Evolutionary conservation across 164 flowering plant genomes (phyloP).

Genomic region (Umbilicus rupestris): DNA sequence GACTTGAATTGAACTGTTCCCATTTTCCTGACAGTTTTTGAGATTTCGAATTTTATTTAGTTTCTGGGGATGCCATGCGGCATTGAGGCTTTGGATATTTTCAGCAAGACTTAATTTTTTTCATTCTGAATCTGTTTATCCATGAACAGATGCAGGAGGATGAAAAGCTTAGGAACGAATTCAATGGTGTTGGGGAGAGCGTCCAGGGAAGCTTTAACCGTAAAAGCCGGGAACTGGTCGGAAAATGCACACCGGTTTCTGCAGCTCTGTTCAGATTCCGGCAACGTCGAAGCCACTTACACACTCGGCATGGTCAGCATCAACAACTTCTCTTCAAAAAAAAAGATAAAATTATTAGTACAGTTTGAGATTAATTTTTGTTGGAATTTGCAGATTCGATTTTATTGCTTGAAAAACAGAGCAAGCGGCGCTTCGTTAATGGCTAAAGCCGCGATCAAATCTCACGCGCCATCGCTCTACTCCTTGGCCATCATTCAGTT

Average conservation of each 20-base stretch:
- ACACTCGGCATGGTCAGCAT: slow-evolving; percentile 72
- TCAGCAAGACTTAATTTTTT: neutral
- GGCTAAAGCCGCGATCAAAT: slow-evolving; percentile 9
- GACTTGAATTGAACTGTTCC: neutral
- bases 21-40: neutral
- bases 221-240: slow-evolving; percentile 29
- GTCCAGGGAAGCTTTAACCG: slow-evolving; percentile 15
- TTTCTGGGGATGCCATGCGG: too few species aligned
- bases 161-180: slow-evolving; percentile 19
- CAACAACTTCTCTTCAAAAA: neutral
- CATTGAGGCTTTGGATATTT: neutral
- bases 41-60: neutral
- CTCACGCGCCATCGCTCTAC: slow-evolving; percentile 6
- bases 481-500: slow-evolving; percentile 5
- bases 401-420: slow-evolving; percentile 8
- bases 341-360: too few species aligned
- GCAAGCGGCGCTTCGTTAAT: slow-evolving; percentile 6
- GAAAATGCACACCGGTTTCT: slow-evolving; percentile 66
- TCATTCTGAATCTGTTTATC: neutral
- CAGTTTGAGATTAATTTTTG: neutral
- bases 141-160: slow-evolving; percentile 25
- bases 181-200: slow-evolving; percentile 24
- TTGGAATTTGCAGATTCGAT: slow-evolving; percentile 1
- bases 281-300: slow-evolving; percentile 66
- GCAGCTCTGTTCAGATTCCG: slow-evolving; percentile 54